Evolutionary conservation across 2,329 filamentous ascomycete species (phyloP).

Genomic region (Xylaria sp.): DNA sequence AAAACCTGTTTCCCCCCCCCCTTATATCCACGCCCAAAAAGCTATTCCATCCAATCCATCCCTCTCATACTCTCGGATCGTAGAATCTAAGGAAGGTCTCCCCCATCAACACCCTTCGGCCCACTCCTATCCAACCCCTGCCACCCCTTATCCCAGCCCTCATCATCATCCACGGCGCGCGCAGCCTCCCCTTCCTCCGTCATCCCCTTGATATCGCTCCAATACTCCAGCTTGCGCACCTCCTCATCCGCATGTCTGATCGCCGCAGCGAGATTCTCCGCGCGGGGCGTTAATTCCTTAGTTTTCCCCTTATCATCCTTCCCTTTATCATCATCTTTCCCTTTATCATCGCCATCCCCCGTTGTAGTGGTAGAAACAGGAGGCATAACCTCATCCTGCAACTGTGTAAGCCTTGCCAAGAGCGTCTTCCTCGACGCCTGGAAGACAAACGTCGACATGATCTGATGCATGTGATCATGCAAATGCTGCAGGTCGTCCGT

Average conservation of each 20-base stretch:
- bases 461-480: constrained; percentile 70
- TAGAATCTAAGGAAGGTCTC: constrained; percentile 7
- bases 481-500: constrained; percentile 72
- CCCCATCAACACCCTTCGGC: constrained; percentile 22
- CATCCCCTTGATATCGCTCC: constrained; percentile 75
- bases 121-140: constrained; percentile 51
- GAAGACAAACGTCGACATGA: constrained; percentile 84
- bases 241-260: constrained; percentile 73
- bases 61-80: too few relatives aligned
- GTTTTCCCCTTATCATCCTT: constrained; percentile 24
- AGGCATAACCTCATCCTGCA: constrained; percentile 44
- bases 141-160: constrained; percentile 44
- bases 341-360: too few relatives aligned
- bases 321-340: too few relatives aligned
- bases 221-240: constrained; percentile 76
- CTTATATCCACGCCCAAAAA: too few relatives aligned
- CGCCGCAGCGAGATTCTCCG: constrained; percentile 67
- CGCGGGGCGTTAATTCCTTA: constrained; percentile 38
- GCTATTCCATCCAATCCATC: too few relatives aligned
- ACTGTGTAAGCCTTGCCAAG: constrained; percentile 62
- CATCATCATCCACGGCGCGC: constrained; percentile 39
- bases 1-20: too few relatives aligned
- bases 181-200: constrained; percentile 47
- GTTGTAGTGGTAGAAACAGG: too few relatives aligned
- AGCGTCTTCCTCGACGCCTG: constrained; percentile 79